Conservation (phyloP, 148 eudicot species). For the Mesembryanthemum crystallinum region DNA sequence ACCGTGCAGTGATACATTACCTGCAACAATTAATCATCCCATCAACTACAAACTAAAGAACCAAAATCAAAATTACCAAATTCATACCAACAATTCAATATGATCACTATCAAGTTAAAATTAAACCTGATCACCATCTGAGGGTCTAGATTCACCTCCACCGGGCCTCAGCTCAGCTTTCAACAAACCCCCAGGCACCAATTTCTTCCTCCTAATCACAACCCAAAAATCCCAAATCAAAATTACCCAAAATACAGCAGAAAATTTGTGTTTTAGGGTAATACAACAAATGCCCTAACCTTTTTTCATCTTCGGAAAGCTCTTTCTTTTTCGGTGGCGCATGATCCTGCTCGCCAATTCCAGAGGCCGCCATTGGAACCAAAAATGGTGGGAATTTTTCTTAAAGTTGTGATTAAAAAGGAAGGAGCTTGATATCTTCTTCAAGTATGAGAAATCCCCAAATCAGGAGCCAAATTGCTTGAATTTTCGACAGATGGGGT, state of each 20-base stretch:
- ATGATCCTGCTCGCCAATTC: conserved; percentile 34
- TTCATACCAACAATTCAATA: neutral
- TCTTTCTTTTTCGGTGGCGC: conserved; percentile 52
- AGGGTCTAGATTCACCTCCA: conserved; percentile 62
- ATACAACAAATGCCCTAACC: conserved; percentile 37
- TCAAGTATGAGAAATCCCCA: neutral
- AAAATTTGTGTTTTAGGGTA: neutral
- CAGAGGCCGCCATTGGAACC: conserved; percentile 43
- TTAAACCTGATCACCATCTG: conserved; percentile 88
- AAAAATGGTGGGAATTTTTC: neutral
- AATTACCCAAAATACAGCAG: neutral
- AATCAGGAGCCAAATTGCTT: neutral
- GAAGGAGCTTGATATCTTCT: neutral
- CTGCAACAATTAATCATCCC: conserved; percentile 34
- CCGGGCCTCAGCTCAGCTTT: conserved; percentile 85
- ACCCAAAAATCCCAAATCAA: neutral
- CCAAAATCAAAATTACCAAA: neutral
- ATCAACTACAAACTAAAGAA: neutral
- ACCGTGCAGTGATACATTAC: conserved; percentile 78
- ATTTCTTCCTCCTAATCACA: conserved; percentile 61
- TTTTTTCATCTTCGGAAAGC: conserved; percentile 67
- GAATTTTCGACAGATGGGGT: neutral
- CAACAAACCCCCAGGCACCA: conserved; percentile 78
- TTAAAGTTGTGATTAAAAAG: neutral
- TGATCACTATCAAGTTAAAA: neutral